Base-by-base conservation (phyloP, 2,329 filamentous ascomycete genomes). In the Keithomyces neogunnii region DNA sequence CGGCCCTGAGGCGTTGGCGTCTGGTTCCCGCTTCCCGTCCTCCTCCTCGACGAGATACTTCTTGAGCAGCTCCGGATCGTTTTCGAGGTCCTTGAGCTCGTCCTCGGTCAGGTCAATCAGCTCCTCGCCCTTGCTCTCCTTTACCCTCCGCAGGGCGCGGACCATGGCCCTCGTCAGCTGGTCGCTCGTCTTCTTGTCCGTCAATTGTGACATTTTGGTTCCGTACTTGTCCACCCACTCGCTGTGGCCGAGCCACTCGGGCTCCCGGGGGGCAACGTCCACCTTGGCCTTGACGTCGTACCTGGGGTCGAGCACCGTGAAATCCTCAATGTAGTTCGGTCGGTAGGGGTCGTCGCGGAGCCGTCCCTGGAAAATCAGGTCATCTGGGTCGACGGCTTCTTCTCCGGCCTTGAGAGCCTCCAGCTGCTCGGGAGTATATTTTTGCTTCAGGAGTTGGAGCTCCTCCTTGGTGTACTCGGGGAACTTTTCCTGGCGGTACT, bases 371-470 rank as follows among this genome's bases (percentile, higher is more conserved):
- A 81, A 75, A 42, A 85, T 76, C 64, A 96, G 66, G 68, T 97
- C 89, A 57, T 82, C 75, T 8, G 85, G 73, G 63, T 86, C 78
- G 65, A 96, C 84, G 58, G 86, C 82, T 55, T 78, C 73, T 70
- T 96, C 91, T 60, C 86, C 90, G 46, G 87, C 86, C 69, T 87
- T 77, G 64, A 97, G 82, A 52, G 90, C 89, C 51, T 81, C 82
- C 59, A 95, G 76, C 72, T 97, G 92, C 65, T 86, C 82, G 13
- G 84, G 77, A 0, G 89, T 88, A 74, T 96, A 97, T 60, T 79
- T 80, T 62, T 81, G 71, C 53, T 70, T 69, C 52, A 96, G 75
- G 26, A 70, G 62, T 53, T 76, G 75, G 62, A 81, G 79, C 63
- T 93, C 84, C 56, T 83, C 76, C 40, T 76, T 69, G 11, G 81